Base-by-base conservation (phyloP, 345 rosid species). In the Pugionium dolabratum region DNA sequence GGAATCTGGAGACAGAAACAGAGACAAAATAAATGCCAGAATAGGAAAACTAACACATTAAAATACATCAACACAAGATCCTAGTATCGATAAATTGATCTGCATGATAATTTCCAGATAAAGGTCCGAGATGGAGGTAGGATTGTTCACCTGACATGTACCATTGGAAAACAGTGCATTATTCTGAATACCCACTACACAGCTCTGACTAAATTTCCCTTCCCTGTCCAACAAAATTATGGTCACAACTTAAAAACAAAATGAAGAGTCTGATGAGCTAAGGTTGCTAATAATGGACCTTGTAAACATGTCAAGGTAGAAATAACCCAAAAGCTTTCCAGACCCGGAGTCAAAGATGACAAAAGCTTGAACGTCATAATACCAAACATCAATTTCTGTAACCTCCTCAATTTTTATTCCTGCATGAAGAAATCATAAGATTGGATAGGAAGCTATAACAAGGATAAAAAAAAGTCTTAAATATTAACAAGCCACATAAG, bases 181-280 rank as follows among this genome's bases (percentile, higher is more conserved):
- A 75, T 93, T 93, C 77, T 93, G 96, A 76, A 93, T 92, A 69
- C 95, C 83, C 55, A 88, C 79, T 58, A 88, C 88, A 66, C 96
- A 90, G 62, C 90, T 84, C 50, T 90, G 92, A 76, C 74, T 66
- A 75, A 84, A 88, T 77, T 93, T 93, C 64, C 85, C 96, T 81
- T 88, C 92, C 89, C 97, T 93, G 80, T 50, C 64, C 46, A 81
- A 67, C 25, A 72, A 54, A 46, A 59, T 30, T 42, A 42, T 48
- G 1, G 30, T 39, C 37, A 40, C 60, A 63, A 42, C 55, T 69
- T 27, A 40, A 46, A 54, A 44, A 54, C 44, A 40, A 50, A 44
- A 39, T 9, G 54, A 68, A 70, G 54, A 49, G 6, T 64, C 31
- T 65, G 9, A 58, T 18, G 51, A 52, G 41, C 68, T 34, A 66